Evolutionary conservation across 2,329 filamentous ascomycete species (phyloP), one percentile per base, ranked within the genome.

Genomic region (Alternaria panax): DNA sequence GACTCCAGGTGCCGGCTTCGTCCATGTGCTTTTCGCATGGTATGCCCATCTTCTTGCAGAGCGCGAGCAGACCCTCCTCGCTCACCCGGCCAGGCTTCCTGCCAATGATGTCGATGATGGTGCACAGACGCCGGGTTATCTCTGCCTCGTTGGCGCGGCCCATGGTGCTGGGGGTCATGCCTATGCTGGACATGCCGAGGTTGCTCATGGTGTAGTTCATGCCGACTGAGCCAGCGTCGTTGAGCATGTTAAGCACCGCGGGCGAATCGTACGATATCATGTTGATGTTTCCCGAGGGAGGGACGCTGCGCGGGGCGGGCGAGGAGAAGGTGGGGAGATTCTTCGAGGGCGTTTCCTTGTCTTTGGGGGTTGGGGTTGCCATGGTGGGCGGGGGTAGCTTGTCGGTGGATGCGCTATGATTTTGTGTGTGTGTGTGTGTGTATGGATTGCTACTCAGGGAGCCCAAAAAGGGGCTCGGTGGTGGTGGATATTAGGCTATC

Each of bases 31-130:
- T 66, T 55, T 73, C 64, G 20, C 68, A 86, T 80, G 63, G 89
- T 85, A 78, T 85, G 80, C 89, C 90, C 54, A 89, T 83, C 54
- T 87, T 83, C 68, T 86, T 85, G 8, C 88, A 89, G 28, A 94
- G 80, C 54, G 90, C 84, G 74, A 91, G 88, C n/a, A 95, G 82
- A 2, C 90, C 90, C 28, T 90, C 87, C 70, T 92, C 89, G 66
- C 90, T 92, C 36, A 94, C 87, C 40, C 88, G 80, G 4, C 90
- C 90, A 63, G 88, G 91, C 71, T 85, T 89, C 62, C 83, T 86
- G 16, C 86, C 88, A 58, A 93, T 88, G 66, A 81, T 88, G 42
- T 87, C 86, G 64, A 92, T 87, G 12, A 86, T 91, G 55, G 80
- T 81, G 43, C 87, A 88, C 32, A 84, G 87, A 52, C 80, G 81